These are phyloP conservation scores for Myxozyma mucilagina DNA, from an alignment of 805 yeast species.

Conservation along the genomic window DNA sequence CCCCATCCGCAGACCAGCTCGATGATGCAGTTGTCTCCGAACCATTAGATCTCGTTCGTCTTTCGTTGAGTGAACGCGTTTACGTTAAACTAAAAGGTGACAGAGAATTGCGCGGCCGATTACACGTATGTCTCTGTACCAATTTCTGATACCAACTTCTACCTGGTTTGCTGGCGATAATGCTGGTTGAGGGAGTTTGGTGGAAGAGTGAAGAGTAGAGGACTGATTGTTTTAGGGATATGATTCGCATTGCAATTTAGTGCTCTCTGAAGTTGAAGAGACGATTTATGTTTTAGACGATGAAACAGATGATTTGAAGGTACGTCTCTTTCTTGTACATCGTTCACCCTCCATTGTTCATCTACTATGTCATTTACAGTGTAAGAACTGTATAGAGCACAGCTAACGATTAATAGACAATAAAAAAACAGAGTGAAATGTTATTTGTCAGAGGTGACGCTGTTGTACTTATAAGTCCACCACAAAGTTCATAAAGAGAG, in stretches of 20 bases:
- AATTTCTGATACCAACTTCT: no score
- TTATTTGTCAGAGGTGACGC: conserved; percentile 97
- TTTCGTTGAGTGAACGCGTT: conserved; percentile 82
- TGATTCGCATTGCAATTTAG: conserved; percentile 96
- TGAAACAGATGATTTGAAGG: conserved; percentile 42
- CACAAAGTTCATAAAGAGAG: conserved; percentile 10
- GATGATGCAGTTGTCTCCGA: conserved; percentile 46
- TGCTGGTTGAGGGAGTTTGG: no score
- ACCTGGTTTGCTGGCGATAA: no score
- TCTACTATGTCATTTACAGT: no score
- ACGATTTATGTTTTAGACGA: conserved; percentile 63
- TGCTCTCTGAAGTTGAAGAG: conserved; percentile 88
- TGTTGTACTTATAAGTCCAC: conserved; percentile 75
- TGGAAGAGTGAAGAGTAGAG: neutral
- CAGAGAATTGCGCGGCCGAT: conserved; percentile 83
- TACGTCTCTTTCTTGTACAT: neutral
- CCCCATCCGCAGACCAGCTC: conserved; percentile 11
- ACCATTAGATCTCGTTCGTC: conserved; percentile 87
- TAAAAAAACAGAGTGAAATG: conserved; percentile 70
- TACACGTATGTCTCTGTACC: conserved; percentile 81
- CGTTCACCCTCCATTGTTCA: no score
- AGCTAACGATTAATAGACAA: no score
- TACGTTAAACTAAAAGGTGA: conserved; percentile 91
- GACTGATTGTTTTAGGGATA: conserved; percentile 54
- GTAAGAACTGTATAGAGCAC: no score